Conservation (phyloP, 441 rosid genomes). For the Arabidopsis hybrid region DNA sequence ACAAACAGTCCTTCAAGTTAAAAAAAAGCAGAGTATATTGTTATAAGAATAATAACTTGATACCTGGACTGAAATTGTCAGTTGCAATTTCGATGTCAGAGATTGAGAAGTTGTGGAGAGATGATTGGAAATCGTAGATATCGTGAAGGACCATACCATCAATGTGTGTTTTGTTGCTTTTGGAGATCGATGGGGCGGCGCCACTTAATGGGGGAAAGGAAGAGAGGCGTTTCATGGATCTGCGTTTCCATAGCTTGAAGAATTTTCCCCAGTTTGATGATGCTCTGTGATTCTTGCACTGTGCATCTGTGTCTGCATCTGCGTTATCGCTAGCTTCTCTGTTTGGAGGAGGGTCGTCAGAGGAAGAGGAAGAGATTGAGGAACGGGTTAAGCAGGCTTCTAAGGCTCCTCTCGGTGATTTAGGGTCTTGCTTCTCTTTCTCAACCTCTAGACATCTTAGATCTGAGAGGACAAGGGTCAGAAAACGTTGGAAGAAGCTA, state of each 20-base stretch:
- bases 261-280: slow-evolving; percentile 71
- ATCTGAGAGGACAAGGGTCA: slow-evolving; percentile 45
- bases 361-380: slow-evolving; percentile 33
- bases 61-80: slow-evolving; percentile 69
- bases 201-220: slow-evolving; percentile 55
- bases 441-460: slow-evolving; percentile 57
- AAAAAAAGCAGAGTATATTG: not conserved
- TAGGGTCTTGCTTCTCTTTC: slow-evolving; percentile 50
- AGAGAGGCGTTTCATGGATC: slow-evolving; percentile 58
- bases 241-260: slow-evolving; percentile 72
- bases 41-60: not conserved
- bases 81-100: slow-evolving; percentile 73
- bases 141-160: slow-evolving; percentile 56
- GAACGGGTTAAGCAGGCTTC: slow-evolving; percentile 60
- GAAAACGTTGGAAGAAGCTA: slow-evolving; percentile 14
- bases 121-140: slow-evolving; percentile 64
- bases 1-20: not conserved
- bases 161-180: slow-evolving; percentile 47
- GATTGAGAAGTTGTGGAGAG: slow-evolving; percentile 62
- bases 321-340: slow-evolving; percentile 30
- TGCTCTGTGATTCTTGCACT: slow-evolving; percentile 46
- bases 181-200: slow-evolving; percentile 44
- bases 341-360: slow-evolving; percentile 34
- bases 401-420: slow-evolving; percentile 74
- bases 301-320: slow-evolving; percentile 13